Percentiles rank a stretch among this genome's conserved stretches.
Evolutionary conservation across 805 yeast genomes (phyloP).

Genomic region (Komagataella mondaviorum): DNA sequence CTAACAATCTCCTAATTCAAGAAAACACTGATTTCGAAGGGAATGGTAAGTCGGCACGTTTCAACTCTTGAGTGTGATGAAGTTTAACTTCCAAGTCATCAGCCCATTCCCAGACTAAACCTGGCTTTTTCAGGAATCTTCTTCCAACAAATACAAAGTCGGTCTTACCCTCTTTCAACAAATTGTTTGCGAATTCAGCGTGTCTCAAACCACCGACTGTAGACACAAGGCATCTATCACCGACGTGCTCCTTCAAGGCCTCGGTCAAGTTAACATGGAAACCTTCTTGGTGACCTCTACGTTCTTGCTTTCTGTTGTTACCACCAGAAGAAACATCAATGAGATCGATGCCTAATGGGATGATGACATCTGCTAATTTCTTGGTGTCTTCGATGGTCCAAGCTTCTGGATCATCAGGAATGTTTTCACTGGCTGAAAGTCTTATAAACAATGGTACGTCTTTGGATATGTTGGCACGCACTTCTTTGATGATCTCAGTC

Average conservation of each 20-base stretch:
- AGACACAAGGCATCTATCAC: conserved; percentile 26
- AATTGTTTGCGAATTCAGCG: conserved; percentile 22
- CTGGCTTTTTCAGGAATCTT: conserved; percentile 33
- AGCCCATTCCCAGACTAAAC: conserved; percentile 35
- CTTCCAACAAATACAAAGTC: conserved; percentile 36
- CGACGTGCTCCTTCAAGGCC: conserved; percentile 28
- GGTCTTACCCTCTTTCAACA: conserved; percentile 26
- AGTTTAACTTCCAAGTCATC: conserved; percentile 25
- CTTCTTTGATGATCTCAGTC: conserved; percentile 13
- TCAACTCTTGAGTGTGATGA: background rate
- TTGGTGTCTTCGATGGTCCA: conserved; percentile 34
- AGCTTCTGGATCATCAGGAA: conserved; percentile 18
- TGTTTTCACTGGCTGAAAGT: conserved; percentile 29
- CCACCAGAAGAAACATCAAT: conserved; percentile 47
- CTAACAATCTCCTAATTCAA: too few species aligned
- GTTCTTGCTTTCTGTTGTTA: conserved; percentile 18
- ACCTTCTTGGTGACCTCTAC: conserved; percentile 16
- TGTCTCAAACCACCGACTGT: conserved; percentile 30
- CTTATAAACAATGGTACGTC: conserved; percentile 33
- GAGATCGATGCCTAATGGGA: conserved; percentile 33
- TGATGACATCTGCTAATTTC: conserved; percentile 23
- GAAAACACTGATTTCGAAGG: too few species aligned
- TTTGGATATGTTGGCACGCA: conserved; percentile 23
- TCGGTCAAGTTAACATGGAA: conserved; percentile 25
- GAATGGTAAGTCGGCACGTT: too few species aligned